Conservation (phyloP, 2,329 filamentous ascomycete species). For the Exophiala sp. region DNA sequence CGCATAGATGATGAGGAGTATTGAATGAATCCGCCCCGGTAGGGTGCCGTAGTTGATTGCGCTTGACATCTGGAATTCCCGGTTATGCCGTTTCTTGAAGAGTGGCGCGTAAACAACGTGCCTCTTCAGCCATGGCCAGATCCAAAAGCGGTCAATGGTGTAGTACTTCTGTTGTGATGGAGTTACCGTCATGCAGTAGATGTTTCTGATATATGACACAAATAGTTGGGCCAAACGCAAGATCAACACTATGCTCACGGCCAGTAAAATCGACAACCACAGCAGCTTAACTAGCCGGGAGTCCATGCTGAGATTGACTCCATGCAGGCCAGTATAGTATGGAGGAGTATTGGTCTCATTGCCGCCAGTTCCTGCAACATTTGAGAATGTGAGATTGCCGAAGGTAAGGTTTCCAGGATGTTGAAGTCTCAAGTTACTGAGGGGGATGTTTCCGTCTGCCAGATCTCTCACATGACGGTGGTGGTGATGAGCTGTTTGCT, state of each 20-base stretch:
- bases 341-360: conserved; percentile 48
- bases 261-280: conserved; percentile 33
- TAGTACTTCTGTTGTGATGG: conserved; percentile 42
- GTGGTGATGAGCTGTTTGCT: neutral
- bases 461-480: neutral
- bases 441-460: conserved; percentile 8
- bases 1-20: conserved; percentile 64
- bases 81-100: conserved; percentile 68
- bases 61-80: conserved; percentile 61
- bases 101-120: conserved; percentile 58
- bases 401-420: conserved; percentile 1
- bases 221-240: conserved; percentile 40
- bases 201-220: conserved; percentile 42
- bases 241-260: conserved; percentile 35
- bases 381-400: conserved; percentile 4
- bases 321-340: conserved; percentile 43
- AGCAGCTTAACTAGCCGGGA: conserved; percentile 29
- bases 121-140: conserved; percentile 44
- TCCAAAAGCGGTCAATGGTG: conserved; percentile 38
- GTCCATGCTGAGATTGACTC: conserved; percentile 29
- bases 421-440: conserved; percentile 1
- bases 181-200: conserved; percentile 37
- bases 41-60: conserved; percentile 69
- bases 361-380: neutral
- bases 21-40: conserved; percentile 69